Evolutionary conservation across 2,329 filamentous ascomycete genomes (phyloP), one percentile per base, ranked within the genome.

Genomic region (Curvularia spicifera): DNA sequence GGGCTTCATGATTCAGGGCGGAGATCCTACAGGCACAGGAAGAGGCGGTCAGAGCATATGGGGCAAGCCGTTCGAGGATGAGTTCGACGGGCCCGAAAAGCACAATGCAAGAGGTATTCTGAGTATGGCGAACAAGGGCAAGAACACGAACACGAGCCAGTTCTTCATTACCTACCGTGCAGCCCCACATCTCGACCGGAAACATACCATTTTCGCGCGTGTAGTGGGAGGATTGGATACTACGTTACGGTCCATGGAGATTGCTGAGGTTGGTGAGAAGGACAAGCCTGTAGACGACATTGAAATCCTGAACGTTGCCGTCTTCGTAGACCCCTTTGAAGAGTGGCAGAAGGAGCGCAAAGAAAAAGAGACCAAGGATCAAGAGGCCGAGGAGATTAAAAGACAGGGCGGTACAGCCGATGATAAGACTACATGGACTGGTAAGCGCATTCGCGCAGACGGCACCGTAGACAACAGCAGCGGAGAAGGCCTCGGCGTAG

Each of bases 91-190:
- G 0, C 92, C 94, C 0, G 78, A 93, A 40, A 90, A 89, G n/a
- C 95, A 99, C 70, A 89, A 92, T 71, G 80, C 84, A 0, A 84
- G 93, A 28, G 95, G 95, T 12, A 85, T 93, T 0, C 73, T 96
- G 26, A 93, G 89, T 66, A 99, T 99, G 95, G 95, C 95, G 40
- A 99, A 99, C 78, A 99, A 99, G 75, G 95, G 95, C 57, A 97
- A 97, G 73, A 94, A 97, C 73, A 98, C 94, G 22, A 99, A 99
- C 78, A 95, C 91, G 8, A 91, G 87, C 67, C 95, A 99, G 77
- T 99, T 89, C 77, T 99, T 98, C 82, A 90, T 99, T 72, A 91
- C 90, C 0, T 99, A 99, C 77, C 89, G 91, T 50, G 83, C 90
- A 0, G 87, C 89, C 0, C 88, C 90, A 63, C 95, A 99, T 78